phyloP scores from a whole-genome alignment of 1,139 yeast genomes.

The Suhomyces yuchorum region DNA sequence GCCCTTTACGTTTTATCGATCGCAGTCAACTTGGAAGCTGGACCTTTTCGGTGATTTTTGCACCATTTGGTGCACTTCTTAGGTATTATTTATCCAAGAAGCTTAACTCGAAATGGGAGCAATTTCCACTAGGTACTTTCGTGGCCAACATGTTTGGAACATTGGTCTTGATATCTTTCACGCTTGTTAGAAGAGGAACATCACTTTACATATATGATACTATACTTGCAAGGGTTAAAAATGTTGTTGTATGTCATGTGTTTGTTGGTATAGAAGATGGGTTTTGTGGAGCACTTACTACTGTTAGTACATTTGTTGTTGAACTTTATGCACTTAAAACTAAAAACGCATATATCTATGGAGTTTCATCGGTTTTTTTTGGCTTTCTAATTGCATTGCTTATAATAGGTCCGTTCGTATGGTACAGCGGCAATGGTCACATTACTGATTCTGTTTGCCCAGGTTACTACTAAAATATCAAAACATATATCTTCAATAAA shows the following conservation, averaged over 20 bases:
- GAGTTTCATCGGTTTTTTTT: conserved; percentile 33
- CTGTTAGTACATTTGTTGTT: conserved; percentile 74
- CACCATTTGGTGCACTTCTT: conserved; percentile 66
- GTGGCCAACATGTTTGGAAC: conserved; percentile 65
- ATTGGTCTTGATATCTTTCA: conserved; percentile 54
- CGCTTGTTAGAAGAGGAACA: conserved; percentile 56
- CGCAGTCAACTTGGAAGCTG: too few species aligned
- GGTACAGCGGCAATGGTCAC: conserved; percentile 42
- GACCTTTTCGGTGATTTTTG: conserved; percentile 58
- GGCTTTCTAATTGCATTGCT: conserved; percentile 47
- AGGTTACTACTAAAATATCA: too few species aligned
- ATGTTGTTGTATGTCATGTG: conserved; percentile 49
- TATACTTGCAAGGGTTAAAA: conserved; percentile 10
- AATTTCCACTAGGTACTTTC: conserved; percentile 77
- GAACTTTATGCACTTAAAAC: conserved; percentile 54
- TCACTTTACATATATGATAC: too few species aligned
- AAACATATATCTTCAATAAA: too few species aligned
- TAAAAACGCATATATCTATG: conserved; percentile 42
- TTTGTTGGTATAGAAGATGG: conserved; percentile 65
- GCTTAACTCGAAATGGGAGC: conserved; percentile 42
- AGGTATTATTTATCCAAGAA: conserved; percentile 57
- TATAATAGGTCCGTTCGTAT: conserved; percentile 55
- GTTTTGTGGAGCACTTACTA: conserved; percentile 75
- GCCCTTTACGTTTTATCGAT: too few species aligned
- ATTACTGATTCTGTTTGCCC: too few species aligned